phyloP scores from a whole-genome alignment of 495 filamentous ascomycete genomes.

The Tuber microsphaerosporum region DNA sequence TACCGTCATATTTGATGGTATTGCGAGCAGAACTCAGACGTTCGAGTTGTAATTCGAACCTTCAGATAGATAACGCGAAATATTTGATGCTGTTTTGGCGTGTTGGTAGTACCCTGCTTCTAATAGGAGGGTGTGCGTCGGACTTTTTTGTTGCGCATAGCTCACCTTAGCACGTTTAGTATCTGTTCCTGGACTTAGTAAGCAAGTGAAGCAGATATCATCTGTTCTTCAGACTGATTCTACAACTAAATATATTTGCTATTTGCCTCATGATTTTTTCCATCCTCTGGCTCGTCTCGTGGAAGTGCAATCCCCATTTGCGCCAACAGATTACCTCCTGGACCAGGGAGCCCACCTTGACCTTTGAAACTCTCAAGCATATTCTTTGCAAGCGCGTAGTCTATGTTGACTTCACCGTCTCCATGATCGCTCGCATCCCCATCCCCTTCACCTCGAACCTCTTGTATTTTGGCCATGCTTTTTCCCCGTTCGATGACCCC shows the following conservation, averaged over 20 bases:
- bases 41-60: conserved; percentile 43
- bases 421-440: conserved; percentile 46
- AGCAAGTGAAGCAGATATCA: neutral
- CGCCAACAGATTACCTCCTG: conserved; percentile 74
- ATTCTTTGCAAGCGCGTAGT: conserved; percentile 84
- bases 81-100: neutral
- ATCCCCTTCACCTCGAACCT: conserved; percentile 33
- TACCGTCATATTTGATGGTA: conserved; percentile 87
- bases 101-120: neutral
- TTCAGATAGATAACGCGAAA: neutral
- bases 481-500: conserved; percentile 50
- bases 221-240: neutral
- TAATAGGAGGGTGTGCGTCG: neutral
- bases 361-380: conserved; percentile 85
- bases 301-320: conserved; percentile 77
- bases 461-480: conserved; percentile 21
- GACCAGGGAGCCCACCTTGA: conserved; percentile 75
- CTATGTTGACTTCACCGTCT: conserved; percentile 59
- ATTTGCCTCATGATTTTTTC: conserved; percentile 39
- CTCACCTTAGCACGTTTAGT: neutral
- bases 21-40: conserved; percentile 69
- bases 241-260: conserved; percentile 13
- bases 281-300: conserved; percentile 64
- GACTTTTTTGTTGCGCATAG: neutral
- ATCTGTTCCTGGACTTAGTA: neutral